Evolutionary conservation across 2,329 filamentous ascomycete species (phyloP), one percentile per base, ranked within the genome.

Genomic region (Fusarium devonianum): DNA sequence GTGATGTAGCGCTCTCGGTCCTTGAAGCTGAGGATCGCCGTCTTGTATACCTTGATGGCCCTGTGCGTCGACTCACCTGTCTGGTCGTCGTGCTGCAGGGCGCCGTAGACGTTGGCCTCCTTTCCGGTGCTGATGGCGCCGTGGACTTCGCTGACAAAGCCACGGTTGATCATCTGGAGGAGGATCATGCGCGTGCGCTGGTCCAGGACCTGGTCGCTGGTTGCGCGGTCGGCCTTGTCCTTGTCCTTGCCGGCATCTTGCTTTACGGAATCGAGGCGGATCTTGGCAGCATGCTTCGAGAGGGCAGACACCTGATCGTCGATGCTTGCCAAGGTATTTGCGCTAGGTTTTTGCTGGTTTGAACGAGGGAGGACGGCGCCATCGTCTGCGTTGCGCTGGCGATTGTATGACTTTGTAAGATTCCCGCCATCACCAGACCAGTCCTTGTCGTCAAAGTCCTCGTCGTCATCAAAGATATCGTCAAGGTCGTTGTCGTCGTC

Each of bases 21-120:
- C 76, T 97, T 97, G 84, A 99, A 99, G 17, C 95, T 92, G 22
- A 99, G 78, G 58, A 99, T 99, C 44, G 90, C 89, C 7, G 94
- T 99, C 81, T 99, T 99, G 84, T 99, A 99, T 39, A 99, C 90
- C 76, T 99, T 99, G 78, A 97, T 92, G 10, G 94, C 94, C 37
- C 91, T 85, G 66, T 96, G 90, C 1, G 86, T 74, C 1, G 83
- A 75, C 14, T 79, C 74, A 28, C 78, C 77, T 7, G 81, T 71
- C 16, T 69, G 73, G 8, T 82, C 80, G 6, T 84, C 77, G 38
- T 84, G 77, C 3, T 85, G 82, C 9, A 96, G 81, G 13, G 93
- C 92, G 57, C 95, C 91, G 74, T 99, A 99, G 18, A 99, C 94
- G 70, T 99, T 99, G 52, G 94, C 94, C 73, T 99, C 94, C 71